A percentile compares a stretch with the other conserved stretches of the same genome.
Evolutionary conservation across 805 yeast species (phyloP).

Genomic region (Hanseniaspora guilliermondii): DNA sequence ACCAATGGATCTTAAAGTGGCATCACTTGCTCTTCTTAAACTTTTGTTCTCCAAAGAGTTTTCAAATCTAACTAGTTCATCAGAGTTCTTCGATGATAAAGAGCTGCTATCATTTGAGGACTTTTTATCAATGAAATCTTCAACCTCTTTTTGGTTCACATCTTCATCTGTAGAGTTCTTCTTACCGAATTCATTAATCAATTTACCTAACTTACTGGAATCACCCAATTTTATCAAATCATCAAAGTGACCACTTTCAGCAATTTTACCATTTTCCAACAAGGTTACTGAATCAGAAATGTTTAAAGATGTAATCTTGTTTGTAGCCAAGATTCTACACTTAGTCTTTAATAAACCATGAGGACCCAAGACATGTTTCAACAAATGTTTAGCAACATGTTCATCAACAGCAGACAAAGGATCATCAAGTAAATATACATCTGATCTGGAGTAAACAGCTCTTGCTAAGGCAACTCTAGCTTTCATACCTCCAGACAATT

Average conservation of each 20-base stretch:
- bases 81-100: constrained; percentile 24
- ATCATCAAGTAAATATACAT: constrained; percentile 80
- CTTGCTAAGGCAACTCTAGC: constrained; percentile 90
- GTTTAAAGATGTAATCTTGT: constrained; percentile 68
- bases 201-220: constrained; percentile 38
- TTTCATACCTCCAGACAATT: constrained; percentile 94
- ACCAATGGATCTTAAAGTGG: constrained; percentile 26
- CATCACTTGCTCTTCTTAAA: constrained; percentile 53
- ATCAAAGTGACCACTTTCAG: constrained; percentile 52
- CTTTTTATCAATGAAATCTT: constrained; percentile 12
- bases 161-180: constrained; percentile 19
- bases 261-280: constrained; percentile 54
- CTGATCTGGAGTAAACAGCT: constrained; percentile 91
- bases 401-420: constrained; percentile 94
- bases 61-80: constrained; percentile 23
- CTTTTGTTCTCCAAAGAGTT: constrained; percentile 28
- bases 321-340: constrained; percentile 72
- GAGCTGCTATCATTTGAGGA: constrained; percentile 18
- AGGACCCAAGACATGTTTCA: constrained; percentile 71
- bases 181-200: constrained; percentile 41
- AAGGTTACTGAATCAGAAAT: constrained; percentile 60
- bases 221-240: constrained; percentile 28
- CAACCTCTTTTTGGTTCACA: not conserved
- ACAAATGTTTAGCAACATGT: constrained; percentile 82
- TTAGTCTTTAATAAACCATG: constrained; percentile 63